These are phyloP conservation scores for Zygosaccharomyces rouxii DNA, from an alignment of 805 yeast genomes.

Conservation along the genomic window DNA sequence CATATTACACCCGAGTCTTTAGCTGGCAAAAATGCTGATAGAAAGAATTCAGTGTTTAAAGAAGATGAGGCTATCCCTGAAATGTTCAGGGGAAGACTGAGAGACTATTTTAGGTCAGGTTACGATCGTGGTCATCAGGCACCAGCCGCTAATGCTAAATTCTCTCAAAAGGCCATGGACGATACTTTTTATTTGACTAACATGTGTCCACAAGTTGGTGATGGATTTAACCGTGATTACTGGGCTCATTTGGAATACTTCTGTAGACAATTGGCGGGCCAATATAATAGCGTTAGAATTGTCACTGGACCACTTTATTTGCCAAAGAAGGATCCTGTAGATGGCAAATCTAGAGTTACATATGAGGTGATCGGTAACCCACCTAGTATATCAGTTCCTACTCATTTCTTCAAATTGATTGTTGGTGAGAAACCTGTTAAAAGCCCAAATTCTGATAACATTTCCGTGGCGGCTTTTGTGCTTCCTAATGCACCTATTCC, in stretches of 20 bases:
- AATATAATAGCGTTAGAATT: slow-evolving; percentile 71
- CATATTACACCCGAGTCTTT: slow-evolving; percentile 77
- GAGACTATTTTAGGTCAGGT: slow-evolving; percentile 91
- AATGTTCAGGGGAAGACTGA: slow-evolving; percentile 66
- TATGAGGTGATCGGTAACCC: slow-evolving; percentile 97
- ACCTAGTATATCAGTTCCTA: slow-evolving; percentile 94
- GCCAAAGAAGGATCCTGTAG: slow-evolving; percentile 66
- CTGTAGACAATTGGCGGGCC: slow-evolving; percentile 67
- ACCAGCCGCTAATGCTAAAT: slow-evolving; percentile 96
- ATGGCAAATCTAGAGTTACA: slow-evolving; percentile 78
- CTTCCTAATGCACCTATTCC: slow-evolving; percentile 80
- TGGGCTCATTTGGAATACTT: slow-evolving; percentile 98
- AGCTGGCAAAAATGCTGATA: slow-evolving; percentile 53
- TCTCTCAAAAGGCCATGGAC: slow-evolving; percentile 86
- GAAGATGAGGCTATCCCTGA: slow-evolving; percentile 83
- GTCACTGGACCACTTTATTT: slow-evolving; percentile 92
- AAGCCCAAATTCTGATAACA: slow-evolving; percentile 31
- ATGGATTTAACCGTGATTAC: slow-evolving; percentile 93
- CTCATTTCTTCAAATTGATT: slow-evolving; percentile 88
- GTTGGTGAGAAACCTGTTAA: slow-evolving; percentile 67
- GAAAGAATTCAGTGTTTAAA: slow-evolving; percentile 74
- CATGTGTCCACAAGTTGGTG: slow-evolving; percentile 96
- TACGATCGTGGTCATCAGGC: slow-evolving; percentile 97
- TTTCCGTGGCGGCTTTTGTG: slow-evolving; percentile 89
- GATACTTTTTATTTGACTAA: slow-evolving; percentile 87